A percentile compares a stretch with the other conserved stretches of the same genome.
These are phyloP conservation scores for Hyphodiscus sp. DNA, from an alignment of 2,329 filamentous ascomycete species.

Conservation along the genomic window DNA sequence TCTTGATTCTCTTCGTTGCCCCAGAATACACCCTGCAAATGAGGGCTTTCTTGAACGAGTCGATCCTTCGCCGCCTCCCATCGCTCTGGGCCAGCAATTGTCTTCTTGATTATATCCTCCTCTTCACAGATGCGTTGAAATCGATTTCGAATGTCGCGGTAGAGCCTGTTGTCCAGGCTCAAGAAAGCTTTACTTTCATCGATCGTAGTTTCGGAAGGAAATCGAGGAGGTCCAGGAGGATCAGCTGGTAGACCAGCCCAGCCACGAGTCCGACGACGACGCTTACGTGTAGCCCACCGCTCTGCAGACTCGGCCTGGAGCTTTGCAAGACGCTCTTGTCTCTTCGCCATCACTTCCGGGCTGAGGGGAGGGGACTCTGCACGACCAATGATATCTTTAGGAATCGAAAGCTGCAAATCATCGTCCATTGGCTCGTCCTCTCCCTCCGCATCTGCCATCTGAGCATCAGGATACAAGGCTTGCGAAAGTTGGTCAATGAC, in stretches of 20 bases:
- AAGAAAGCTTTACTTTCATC: conserved; percentile 70
- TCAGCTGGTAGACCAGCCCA: conserved; percentile 64
- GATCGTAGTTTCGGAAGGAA: conserved; percentile 76
- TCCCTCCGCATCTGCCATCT: conserved; percentile 22
- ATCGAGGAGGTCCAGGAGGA: conserved; percentile 62
- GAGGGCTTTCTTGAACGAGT: conserved; percentile 56
- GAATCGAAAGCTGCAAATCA: conserved; percentile 13
- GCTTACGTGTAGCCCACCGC: conserved; percentile 56
- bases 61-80: conserved; percentile 68
- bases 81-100: conserved; percentile 61
- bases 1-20: conserved; percentile 51
- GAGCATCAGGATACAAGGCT: conserved; percentile 28
- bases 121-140: conserved; percentile 67
- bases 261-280: conserved; percentile 60
- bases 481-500: conserved; percentile 29
- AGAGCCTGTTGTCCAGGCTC: conserved; percentile 54
- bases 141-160: conserved; percentile 56
- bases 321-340: conserved; percentile 45
- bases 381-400: conserved; percentile 6
- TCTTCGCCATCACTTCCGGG: conserved; percentile 43
- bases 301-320: conserved; percentile 55
- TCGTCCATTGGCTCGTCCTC: conserved; percentile 25
- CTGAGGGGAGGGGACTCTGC: conserved; percentile 33
- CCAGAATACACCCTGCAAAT: conserved; percentile 58
- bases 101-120: conserved; percentile 67